These are phyloP conservation scores for Trichophyton equinum DNA, from an alignment of 2,329 filamentous ascomycete species.

Conservation along the genomic window DNA sequence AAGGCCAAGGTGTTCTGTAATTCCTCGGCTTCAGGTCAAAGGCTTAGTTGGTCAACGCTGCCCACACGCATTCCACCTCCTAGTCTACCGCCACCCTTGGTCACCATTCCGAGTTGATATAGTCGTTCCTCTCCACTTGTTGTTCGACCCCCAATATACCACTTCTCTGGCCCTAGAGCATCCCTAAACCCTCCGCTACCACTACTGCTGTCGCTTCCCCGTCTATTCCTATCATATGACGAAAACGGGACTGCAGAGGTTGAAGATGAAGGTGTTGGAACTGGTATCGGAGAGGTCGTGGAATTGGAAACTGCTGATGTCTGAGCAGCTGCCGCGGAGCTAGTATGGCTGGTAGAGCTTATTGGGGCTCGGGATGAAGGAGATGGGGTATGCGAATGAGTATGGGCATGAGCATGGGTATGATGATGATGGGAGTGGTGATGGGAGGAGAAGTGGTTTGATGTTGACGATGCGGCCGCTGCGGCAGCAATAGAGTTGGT, in stretches of 20 bases:
- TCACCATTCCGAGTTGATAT: slow-evolving; percentile 38
- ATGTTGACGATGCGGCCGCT: slow-evolving; percentile 16
- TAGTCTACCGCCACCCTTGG: slow-evolving; percentile 31
- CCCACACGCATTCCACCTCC: slow-evolving; percentile 32
- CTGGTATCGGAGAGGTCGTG: slow-evolving; percentile 19
- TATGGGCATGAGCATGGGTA: slow-evolving; percentile 9
- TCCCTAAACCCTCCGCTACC: slow-evolving; percentile 38
- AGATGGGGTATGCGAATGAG: slow-evolving; percentile 18
- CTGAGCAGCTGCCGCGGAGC: slow-evolving; percentile 16
- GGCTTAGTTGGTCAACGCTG: slow-evolving; percentile 39
- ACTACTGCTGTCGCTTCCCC: slow-evolving; percentile 37
- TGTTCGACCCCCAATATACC: slow-evolving; percentile 40
- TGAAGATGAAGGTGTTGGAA: slow-evolving; percentile 28
- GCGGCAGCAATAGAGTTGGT: slow-evolving; percentile 18
- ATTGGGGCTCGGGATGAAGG: slow-evolving; percentile 18
- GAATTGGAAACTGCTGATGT: slow-evolving; percentile 12
- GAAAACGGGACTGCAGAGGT: not conserved
- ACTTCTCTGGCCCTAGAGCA: slow-evolving; percentile 37
- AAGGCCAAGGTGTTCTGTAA: not conserved
- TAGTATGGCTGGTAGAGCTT: slow-evolving; percentile 12
- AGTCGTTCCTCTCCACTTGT: slow-evolving; percentile 37
- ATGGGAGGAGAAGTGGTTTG: slow-evolving; percentile 16
- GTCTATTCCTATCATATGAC: slow-evolving; percentile 28
- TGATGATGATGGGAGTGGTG: slow-evolving; percentile 30
- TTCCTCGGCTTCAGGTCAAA: slow-evolving; percentile 22